Base-by-base conservation (phyloP, 1,284 basidiomycete genomes). In the Heimioporus retisporus region DNA sequence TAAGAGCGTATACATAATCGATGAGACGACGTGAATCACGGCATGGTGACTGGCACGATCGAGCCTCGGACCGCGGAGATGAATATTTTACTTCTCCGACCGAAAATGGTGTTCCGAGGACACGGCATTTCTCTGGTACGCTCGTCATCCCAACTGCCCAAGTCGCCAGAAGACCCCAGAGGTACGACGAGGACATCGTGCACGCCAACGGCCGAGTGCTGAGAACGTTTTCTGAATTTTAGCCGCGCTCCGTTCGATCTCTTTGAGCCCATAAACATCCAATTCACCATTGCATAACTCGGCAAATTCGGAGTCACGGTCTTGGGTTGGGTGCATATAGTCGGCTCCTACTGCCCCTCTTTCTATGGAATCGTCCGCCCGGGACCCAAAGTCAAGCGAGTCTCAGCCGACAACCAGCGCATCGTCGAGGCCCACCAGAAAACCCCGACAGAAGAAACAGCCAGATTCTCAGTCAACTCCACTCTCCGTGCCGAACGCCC, bases 391-490 rank as follows among this genome's bases (percentile, higher is more conserved):
- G 75, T 73, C 78, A 71, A 78, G 69, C 79, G 78, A 81, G 71
- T 71, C 80, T 62, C 83, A 84, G 84, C 83, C 84, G 81, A 74
- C 46, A 65, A 60, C 73, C 77, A 77, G 77, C 76, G 73, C 77
- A 70, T 68, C 76, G 60, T 69, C 77, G 43, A 76, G 75, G 71
- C 72, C 80, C 66, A 40, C 72, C 10, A 87, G 80, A 75, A 88
- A 83, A 74, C 71, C 77, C 61, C 87, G 87, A 82, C 84, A 86
- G 71, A 82, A 79, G 73, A 88, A 83, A 77, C 80, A 71, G 68
- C 72, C 81, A 75, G 78, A 81, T 55, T 63, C 74, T 66, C 66
- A 73, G 51, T 70, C 73, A 15, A 55, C 64, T 68, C 62, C 68
- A 16, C 63, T 66, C 46, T 63, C 70, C 60, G 64, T 69, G 35